Base-by-base conservation (phyloP, 257 asterid species). In the Plantago ovata region DNA sequence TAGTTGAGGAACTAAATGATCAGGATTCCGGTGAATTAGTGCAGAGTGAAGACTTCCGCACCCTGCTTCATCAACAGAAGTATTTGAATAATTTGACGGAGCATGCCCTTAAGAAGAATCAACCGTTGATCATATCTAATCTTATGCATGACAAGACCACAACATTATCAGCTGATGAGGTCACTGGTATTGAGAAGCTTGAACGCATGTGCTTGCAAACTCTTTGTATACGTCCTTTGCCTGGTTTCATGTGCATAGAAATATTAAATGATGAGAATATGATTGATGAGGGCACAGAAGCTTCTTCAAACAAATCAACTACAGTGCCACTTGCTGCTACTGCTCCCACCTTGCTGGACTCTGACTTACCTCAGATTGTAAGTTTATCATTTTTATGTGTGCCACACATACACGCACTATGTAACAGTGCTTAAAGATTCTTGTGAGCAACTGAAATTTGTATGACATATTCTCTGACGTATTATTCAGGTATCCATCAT, bases 81-180 rank as follows among this genome's bases (percentile, higher is more conserved):
- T 77, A 70, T 79, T 76, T 93, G 43, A 67, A 73, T 60, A 81
- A 63, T 73, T 65, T 89, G 71, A 93, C 97, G 0, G 96, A 89
- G 56, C 87, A 77, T 14, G 95, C 99, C 13, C 95, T 93, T 42
- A 80, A 75, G 59, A 93, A 82, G 80, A 86, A 89, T 73, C 84
- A 78, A 66, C 96, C 99, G 3, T 70, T 93, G 74, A 61, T 89
- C 58, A 66, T 93, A 62, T 58, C 74, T 62, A 93, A 93, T 78
- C 72, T 89, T 41, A 77, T 60, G 81, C 99, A 82, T 66, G 94
- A 79, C 65, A 89, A 84, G 75, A 84, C 84, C 60, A 42, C 79
- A 47, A 22, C 69, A 48, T 76, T 79, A 21, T 66, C 83, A 51
- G 79, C 74, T 59, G 95, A 82, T 20, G 87, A 79, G 68, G 72